A percentile compares a stretch with the other conserved stretches of the same genome.
Conservation (phyloP, 768 basidiomycete species). For the Tubosaeta sp. region DNA sequence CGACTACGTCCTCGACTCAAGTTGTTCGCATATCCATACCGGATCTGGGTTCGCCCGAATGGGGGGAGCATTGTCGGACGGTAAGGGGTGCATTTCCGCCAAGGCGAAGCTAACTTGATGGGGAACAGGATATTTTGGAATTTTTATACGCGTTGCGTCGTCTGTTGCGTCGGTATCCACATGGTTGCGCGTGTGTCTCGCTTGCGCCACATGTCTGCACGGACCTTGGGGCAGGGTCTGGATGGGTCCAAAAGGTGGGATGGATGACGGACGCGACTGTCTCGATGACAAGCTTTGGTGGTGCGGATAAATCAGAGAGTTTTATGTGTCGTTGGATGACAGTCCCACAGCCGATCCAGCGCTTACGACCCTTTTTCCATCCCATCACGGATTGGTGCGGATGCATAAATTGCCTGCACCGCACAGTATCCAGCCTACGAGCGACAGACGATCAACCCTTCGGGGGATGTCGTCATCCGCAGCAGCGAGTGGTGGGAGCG, state of each 20-base stretch:
- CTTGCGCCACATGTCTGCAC: constrained; percentile 60
- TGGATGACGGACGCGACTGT: constrained; percentile 78
- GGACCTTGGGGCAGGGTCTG: constrained; percentile 55
- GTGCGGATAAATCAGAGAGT: constrained; percentile 39
- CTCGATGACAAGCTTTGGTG: constrained; percentile 72
- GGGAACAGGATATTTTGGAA: constrained; percentile 55
- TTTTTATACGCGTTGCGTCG: constrained; percentile 70
- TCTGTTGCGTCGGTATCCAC: constrained; percentile 52
- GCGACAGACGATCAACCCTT: constrained; percentile 77
- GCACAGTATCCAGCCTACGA: constrained; percentile 69
- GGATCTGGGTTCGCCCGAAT: constrained; percentile 56
- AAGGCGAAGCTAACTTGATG: constrained; percentile 2
- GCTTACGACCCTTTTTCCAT: constrained; percentile 67
- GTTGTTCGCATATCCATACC: constrained; percentile 59
- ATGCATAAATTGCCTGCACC: constrained; percentile 74
- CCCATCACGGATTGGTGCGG: constrained; percentile 81
- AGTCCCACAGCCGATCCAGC: constrained; percentile 64
- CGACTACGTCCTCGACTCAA: constrained; percentile 29
- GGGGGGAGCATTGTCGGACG: constrained; percentile 59
- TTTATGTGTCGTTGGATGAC: constrained; percentile 6
- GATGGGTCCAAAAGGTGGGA: constrained; percentile 74
- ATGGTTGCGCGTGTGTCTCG: constrained; percentile 63
- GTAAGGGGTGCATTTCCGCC: constrained; percentile 35
- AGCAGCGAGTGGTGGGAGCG: constrained; percentile 53
- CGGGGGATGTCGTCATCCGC: constrained; percentile 68